These are phyloP conservation scores for Plasmopara viticola DNA, from an alignment of 352 stramenopile species.

Conservation along the genomic window DNA sequence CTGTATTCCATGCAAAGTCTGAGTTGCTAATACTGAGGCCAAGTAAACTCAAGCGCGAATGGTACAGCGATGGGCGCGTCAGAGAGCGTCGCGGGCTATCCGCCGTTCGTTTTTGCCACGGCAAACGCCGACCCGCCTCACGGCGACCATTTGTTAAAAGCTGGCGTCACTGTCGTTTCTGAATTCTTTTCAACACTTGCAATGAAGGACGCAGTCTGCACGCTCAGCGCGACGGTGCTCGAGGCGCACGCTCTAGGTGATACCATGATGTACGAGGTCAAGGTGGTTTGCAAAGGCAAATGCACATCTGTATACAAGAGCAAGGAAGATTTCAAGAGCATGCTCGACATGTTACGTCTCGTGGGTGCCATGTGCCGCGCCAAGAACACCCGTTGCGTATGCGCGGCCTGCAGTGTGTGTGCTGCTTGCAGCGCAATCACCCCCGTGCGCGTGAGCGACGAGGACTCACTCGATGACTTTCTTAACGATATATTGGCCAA, in stretches of 20 bases:
- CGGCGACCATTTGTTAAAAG: conserved; percentile 19
- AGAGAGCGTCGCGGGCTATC: conserved; percentile 14
- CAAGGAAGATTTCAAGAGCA: conserved; percentile 78
- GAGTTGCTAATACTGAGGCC: conserved; percentile 15
- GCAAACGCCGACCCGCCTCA: background rate
- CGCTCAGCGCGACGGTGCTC: conserved; percentile 46
- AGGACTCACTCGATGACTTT: conserved; percentile 55
- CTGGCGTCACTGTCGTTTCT: conserved; percentile 2
- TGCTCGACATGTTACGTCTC: conserved; percentile 78
- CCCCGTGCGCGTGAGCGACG: conserved; percentile 39
- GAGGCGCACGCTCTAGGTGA: conserved; percentile 60
- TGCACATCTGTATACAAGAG: conserved; percentile 77
- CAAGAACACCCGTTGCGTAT: conserved; percentile 45
- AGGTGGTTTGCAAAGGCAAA: conserved; percentile 69
- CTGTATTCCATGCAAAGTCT: conserved; percentile 14
- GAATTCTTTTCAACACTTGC: background rate
- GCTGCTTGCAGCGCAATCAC: conserved; percentile 36
- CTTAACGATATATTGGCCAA: conserved; percentile 45
- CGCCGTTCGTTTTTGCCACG: conserved; percentile 25
- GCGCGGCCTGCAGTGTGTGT: conserved; percentile 51
- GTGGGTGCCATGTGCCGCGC: conserved; percentile 61
- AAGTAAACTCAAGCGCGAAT: conserved; percentile 5
- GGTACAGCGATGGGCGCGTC: conserved; percentile 4
- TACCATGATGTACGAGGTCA: conserved; percentile 81
- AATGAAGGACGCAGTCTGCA: conserved; percentile 45